Conservation (phyloP, 192 early-diverging fungal genomes). For the Coemansia guatemalensis region DNA sequence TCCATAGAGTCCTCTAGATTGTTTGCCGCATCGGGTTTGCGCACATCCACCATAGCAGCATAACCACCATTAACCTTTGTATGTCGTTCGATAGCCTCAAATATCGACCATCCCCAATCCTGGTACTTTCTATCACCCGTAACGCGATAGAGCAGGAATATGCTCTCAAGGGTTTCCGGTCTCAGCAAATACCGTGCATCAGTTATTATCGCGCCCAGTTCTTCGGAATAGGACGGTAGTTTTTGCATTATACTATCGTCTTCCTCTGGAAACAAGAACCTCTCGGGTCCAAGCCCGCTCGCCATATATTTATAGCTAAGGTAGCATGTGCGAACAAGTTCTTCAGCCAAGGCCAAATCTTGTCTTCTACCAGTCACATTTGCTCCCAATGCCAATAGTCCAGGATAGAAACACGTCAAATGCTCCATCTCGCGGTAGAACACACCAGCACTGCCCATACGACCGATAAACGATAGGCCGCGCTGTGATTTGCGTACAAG, state of each 20-base stretch:
- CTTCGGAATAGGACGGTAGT: not conserved
- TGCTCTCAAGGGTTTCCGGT: slow-evolving; percentile 85
- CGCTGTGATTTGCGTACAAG: slow-evolving; percentile 19
- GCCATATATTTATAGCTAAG: slow-evolving; percentile 74
- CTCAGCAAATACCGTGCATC: slow-evolving; percentile 63
- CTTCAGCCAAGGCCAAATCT: slow-evolving; percentile 74
- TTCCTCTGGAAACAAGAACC: slow-evolving; percentile 59
- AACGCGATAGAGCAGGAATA: slow-evolving; percentile 81
- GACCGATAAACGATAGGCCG: slow-evolving; percentile 22
- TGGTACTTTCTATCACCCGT: slow-evolving; percentile 81
- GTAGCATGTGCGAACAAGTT: slow-evolving; percentile 73
- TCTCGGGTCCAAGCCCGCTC: slow-evolving; percentile 81
- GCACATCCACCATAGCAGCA: slow-evolving; percentile 45
- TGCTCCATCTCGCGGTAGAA: slow-evolving; percentile 84
- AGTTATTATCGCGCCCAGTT: not conserved
- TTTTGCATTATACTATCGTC: not conserved
- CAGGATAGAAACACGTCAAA: slow-evolving; percentile 90
- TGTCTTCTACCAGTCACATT: slow-evolving; percentile 53
- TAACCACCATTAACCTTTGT: slow-evolving; percentile 66
- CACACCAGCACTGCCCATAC: not conserved
- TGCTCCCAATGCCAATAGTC: slow-evolving; percentile 74
- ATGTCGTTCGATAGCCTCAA: slow-evolving; percentile 80
- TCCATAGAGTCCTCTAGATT: slow-evolving; percentile 51
- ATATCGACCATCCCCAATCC: slow-evolving; percentile 83
- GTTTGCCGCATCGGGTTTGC: not conserved